These are phyloP conservation scores for Globisporangium mamillatum DNA, from an alignment of 352 stramenopile genomes.

Conservation along the genomic window DNA sequence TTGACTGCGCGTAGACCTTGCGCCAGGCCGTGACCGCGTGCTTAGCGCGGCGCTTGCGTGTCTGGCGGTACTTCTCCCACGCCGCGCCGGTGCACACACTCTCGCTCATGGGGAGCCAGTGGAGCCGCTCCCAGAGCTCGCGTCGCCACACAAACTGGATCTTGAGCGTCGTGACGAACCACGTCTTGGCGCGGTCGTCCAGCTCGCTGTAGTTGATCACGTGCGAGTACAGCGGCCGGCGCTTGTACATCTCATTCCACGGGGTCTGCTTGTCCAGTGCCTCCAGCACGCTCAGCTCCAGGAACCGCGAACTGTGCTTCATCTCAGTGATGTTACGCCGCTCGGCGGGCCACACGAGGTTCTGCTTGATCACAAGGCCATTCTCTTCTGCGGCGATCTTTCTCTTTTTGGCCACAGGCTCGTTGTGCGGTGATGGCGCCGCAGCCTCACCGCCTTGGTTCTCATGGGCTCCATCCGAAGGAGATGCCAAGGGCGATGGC, in stretches of 20 bases:
- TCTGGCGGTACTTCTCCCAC: slow-evolving; percentile 43
- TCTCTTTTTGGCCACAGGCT: slow-evolving; percentile 15
- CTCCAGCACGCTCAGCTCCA: slow-evolving; percentile 25
- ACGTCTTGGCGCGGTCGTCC: slow-evolving; percentile 22
- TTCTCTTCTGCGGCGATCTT: slow-evolving; percentile 12
- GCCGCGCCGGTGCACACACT: slow-evolving; percentile 29
- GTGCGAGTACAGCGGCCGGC: slow-evolving; percentile 26
- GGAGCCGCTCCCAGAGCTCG: slow-evolving; percentile 46
- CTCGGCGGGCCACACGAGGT: slow-evolving; percentile 34
- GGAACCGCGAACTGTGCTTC: slow-evolving; percentile 35
- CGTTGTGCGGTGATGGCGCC: neutral
- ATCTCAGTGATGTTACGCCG: slow-evolving; percentile 39
- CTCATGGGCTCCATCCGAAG: neutral
- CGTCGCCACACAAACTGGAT: slow-evolving; percentile 41
- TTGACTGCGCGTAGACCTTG: slow-evolving; percentile 43
- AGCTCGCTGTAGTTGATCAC: slow-evolving; percentile 29
- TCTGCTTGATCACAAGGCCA: slow-evolving; percentile 34
- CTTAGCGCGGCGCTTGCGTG: slow-evolving; percentile 34
- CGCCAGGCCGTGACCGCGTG: slow-evolving; percentile 36
- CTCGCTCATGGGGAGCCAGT: slow-evolving; percentile 49
- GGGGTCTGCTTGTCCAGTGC: slow-evolving; percentile 26
- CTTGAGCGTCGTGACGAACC: slow-evolving; percentile 35
- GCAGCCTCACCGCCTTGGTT: neutral
- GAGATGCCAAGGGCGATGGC: neutral
- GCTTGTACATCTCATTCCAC: slow-evolving; percentile 43